Conservation (phyloP, 129 eudicot genomes). For the Smallanthus sonchifolius region DNA sequence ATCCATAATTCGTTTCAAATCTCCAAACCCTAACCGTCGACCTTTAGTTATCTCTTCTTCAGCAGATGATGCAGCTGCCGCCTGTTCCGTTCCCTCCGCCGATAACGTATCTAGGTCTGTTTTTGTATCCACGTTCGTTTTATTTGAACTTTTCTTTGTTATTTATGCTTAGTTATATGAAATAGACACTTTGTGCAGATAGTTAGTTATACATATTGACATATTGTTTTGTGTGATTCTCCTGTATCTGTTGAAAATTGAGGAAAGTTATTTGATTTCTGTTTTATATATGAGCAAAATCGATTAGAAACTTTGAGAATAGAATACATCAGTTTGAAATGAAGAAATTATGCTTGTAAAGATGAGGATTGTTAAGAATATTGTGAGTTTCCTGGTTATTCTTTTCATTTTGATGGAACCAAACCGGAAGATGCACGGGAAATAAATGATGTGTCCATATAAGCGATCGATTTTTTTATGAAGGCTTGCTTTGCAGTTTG, state of each 20-base stretch:
- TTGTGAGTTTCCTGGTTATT: neutral
- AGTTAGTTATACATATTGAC: neutral
- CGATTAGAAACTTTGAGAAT: neutral
- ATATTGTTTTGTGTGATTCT: neutral
- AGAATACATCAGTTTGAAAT: neutral
- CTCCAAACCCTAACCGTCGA: constrained; percentile 27
- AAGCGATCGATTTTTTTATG: neutral
- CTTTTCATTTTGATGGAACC: neutral
- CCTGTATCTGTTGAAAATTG: neutral
- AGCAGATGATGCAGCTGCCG: constrained; percentile 35
- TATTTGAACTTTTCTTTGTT: neutral
- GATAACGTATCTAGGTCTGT: constrained; percentile 48
- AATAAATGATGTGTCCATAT: neutral
- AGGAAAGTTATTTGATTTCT: neutral
- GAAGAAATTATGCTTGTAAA: neutral
- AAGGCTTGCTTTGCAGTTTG: neutral
- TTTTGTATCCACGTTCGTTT: neutral
- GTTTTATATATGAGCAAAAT: neutral
- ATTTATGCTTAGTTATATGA: neutral
- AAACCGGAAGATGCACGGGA: neutral
- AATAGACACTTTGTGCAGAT: neutral
- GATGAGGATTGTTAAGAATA: neutral
- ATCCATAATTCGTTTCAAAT: constrained; percentile 14
- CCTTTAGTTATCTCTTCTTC: constrained; percentile 29
- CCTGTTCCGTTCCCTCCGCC: constrained; percentile 29